A percentile compares a stretch with the other conserved stretches of the same genome.
Evolutionary conservation across 306 rosid species (phyloP).

Genomic region (Datisca glomerata): DNA sequence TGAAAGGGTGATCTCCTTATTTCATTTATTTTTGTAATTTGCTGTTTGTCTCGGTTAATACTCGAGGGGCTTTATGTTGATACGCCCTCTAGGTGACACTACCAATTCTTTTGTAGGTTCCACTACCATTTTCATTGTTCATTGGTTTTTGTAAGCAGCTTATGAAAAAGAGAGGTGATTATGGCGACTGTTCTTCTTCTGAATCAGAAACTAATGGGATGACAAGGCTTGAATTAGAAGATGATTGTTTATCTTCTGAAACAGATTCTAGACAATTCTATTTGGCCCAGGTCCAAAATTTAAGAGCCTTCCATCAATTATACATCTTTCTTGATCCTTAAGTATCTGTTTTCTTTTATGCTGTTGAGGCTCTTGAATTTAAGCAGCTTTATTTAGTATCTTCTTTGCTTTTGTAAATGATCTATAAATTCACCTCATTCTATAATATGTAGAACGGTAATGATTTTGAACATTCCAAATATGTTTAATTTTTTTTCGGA

Average conservation of each 20-base stretch:
- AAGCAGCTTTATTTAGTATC: no score
- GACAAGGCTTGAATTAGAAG: constrained; percentile 11
- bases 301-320: constrained; percentile 1
- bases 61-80: neutral
- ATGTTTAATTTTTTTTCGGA: no score
- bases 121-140: constrained; percentile 64
- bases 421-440: no score
- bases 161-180: constrained; percentile 19
- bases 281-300: constrained; percentile 77
- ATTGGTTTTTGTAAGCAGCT: constrained; percentile 50
- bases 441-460: no score
- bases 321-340: constrained; percentile 10
- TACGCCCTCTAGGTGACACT: neutral
- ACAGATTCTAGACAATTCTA: constrained; percentile 52
- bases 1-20: constrained; percentile 46
- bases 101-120: constrained; percentile 43
- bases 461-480: no score
- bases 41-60: neutral
- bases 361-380: no score
- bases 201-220: constrained; percentile 14
- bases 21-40: neutral
- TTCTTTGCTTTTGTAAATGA: no score
- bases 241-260: constrained; percentile 30
- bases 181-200: constrained; percentile 12
- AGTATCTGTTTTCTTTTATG: constrained; percentile 3